Evolutionary conservation across 352 stramenopile species (phyloP), one percentile per base, ranked within the genome.

Genomic region (Globisporangium abappressorium): DNA sequence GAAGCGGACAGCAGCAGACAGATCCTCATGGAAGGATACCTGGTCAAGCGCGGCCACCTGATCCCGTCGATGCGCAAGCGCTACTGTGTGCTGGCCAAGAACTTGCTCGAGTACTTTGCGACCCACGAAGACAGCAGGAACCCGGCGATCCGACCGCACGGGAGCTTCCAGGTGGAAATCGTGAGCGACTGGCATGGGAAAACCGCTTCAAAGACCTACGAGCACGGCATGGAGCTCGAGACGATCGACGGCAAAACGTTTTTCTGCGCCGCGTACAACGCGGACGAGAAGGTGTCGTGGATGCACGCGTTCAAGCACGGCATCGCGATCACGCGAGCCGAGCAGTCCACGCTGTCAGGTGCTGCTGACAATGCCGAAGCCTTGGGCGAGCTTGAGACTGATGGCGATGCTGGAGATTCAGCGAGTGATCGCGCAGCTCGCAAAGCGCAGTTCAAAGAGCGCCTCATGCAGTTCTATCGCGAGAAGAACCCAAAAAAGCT

Each of bases 31-130:
- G 81, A 93, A 65, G 86, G 86, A 0, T 94, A 94, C 57, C 67
- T 94, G 41, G 78, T 88, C 59, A 92, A 91, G 70, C 84, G 85
- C 5, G 84, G 84, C 0, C 84, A 92, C 66, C 65, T 84, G 28
- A 80, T 92, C 26, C 84, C 84, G 8, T 92, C 84, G 2, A 91
- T 94, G 84, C 72, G 80, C 15, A 92, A 92, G 59, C 77, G 81
- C 56, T 94, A 92, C 69, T 92, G 81, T 24, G 79, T 93, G 20
- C 70, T 94, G 0, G 41, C 80, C 6, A 73, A 79, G 38, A 79
- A 85, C 15, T 71, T 78, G 5, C 66, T 94, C 20, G 76, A 70
- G 36, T 91, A 92, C 65, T 94, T 79, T 59, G 74, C 85, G 5
- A 93, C 86, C 2, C 75, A 91, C 53, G 81, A 92, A 14, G 86